phyloP scores from a whole-genome alignment of 192 early-diverging fungal genomes.

The Entomortierella chlamydospora region DNA sequence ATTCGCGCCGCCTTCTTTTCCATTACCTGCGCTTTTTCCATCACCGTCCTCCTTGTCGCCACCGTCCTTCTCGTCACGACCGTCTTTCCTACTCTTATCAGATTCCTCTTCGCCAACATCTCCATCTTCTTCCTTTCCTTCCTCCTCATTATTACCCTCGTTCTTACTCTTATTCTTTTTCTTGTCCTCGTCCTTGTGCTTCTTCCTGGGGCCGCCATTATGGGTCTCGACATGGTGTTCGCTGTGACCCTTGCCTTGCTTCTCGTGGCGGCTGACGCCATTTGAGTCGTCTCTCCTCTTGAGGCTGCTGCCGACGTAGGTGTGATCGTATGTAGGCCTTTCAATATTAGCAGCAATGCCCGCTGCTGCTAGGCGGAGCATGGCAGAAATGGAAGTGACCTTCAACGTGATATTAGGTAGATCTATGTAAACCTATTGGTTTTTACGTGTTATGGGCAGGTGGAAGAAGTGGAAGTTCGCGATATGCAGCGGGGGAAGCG shows the following conservation, averaged over 20 bases:
- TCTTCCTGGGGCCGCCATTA: conserved; percentile 3
- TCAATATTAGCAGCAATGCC: background rate
- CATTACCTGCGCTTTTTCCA: background rate
- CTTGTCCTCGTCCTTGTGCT: background rate
- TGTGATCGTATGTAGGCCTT: background rate
- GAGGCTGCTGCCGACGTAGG: background rate
- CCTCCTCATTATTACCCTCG: background rate
- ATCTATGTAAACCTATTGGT: background rate
- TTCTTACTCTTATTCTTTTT: background rate
- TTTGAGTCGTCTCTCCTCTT: background rate
- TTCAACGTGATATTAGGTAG: conserved; percentile 4
- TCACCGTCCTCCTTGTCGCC: background rate
- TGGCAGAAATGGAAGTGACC: background rate
- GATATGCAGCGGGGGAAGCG: background rate
- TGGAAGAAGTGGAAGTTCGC: background rate
- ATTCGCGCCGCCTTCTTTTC: background rate
- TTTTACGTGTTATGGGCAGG: background rate
- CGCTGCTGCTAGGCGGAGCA: conserved; percentile 10
- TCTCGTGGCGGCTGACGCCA: conserved; percentile 1
- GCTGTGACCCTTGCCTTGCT: background rate
- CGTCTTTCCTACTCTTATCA: background rate
- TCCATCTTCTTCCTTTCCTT: background rate
- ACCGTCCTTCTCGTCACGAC: background rate
- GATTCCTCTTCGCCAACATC: background rate
- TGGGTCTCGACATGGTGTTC: conserved; percentile 22